Conservation (phyloP, 768 basidiomycete species). For the Sporobolomyces roseus region DNA sequence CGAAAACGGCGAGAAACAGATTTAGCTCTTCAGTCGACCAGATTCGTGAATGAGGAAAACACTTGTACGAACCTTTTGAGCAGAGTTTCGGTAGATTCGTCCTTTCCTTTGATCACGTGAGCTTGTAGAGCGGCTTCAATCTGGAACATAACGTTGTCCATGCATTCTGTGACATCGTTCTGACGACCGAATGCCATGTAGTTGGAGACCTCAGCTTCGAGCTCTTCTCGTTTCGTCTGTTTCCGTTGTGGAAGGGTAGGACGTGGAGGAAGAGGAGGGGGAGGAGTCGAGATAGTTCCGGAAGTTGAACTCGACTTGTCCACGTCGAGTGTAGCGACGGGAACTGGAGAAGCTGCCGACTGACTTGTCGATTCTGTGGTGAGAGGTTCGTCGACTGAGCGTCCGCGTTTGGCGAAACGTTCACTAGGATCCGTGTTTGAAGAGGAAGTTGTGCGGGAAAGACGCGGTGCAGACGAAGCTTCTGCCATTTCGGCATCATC, state of each 20-base stretch:
- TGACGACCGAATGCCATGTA: conserved; percentile 60
- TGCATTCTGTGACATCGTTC: conserved; percentile 96
- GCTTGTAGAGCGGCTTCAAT: conserved; percentile 82
- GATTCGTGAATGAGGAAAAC: background rate
- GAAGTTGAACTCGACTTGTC: background rate
- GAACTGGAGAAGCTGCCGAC: no score
- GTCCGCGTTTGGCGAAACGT: conserved; percentile 1
- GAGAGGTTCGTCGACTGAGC: background rate
- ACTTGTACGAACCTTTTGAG: conserved; percentile 77
- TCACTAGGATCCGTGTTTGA: background rate
- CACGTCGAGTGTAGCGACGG: background rate
- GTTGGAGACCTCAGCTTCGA: conserved; percentile 29
- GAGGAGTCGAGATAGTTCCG: background rate
- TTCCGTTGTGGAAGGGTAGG: background rate
- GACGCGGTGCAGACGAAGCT: background rate
- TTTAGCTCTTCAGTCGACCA: no score
- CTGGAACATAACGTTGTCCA: conserved; percentile 99
- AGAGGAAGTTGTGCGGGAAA: background rate
- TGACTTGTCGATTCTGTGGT: background rate
- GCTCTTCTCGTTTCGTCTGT: conserved; percentile 10
- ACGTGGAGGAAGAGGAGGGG: conserved; percentile 1
- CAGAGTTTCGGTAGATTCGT: conserved; percentile 62
- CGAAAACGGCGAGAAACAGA: background rate
- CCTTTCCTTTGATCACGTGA: conserved; percentile 57
- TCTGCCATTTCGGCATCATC: conserved; percentile 7